Evolutionary conservation across 148 eudicot species (phyloP).

Genomic region (Suaeda aralocaspica): DNA sequence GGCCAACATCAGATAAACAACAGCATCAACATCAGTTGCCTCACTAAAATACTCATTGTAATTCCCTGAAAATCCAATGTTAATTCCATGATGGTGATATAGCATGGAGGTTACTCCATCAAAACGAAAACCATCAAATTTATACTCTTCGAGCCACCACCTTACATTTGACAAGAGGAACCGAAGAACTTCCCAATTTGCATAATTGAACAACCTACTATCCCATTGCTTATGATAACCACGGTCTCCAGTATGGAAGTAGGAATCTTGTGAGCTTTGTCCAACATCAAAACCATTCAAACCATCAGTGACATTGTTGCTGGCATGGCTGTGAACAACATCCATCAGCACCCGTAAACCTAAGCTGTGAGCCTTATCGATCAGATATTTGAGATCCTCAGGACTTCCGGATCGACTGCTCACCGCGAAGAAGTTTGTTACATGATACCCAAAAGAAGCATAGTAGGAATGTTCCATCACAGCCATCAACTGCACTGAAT

Average conservation of each 20-base stretch:
- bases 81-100: conserved; percentile 91
- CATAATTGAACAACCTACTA: conserved; percentile 87
- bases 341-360: conserved; percentile 90
- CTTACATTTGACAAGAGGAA: conserved; percentile 86
- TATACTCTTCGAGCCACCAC: conserved; percentile 95
- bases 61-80: conserved; percentile 68
- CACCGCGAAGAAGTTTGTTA: conserved; percentile 93
- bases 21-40: conserved; percentile 86
- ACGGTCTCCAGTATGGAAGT: conserved; percentile 80
- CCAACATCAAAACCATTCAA: conserved; percentile 94
- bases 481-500: conserved; percentile 96
- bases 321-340: conserved; percentile 94
- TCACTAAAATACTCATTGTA: conserved; percentile 89
- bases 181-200: conserved; percentile 97
- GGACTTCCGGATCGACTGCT: conserved; percentile 95
- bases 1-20: conserved; percentile 90
- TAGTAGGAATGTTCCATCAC: conserved; percentile 98
- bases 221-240: conserved; percentile 94
- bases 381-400: conserved; percentile 87
- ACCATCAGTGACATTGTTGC: conserved; percentile 88
- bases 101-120: conserved; percentile 97
- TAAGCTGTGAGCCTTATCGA: conserved; percentile 94
- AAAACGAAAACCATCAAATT: conserved; percentile 92
- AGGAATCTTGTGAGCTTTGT: conserved; percentile 83
- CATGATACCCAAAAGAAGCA: conserved; percentile 94